Conservation (phyloP, 2,329 filamentous ascomycete species). For the Trichoderma hamatum region DNA sequence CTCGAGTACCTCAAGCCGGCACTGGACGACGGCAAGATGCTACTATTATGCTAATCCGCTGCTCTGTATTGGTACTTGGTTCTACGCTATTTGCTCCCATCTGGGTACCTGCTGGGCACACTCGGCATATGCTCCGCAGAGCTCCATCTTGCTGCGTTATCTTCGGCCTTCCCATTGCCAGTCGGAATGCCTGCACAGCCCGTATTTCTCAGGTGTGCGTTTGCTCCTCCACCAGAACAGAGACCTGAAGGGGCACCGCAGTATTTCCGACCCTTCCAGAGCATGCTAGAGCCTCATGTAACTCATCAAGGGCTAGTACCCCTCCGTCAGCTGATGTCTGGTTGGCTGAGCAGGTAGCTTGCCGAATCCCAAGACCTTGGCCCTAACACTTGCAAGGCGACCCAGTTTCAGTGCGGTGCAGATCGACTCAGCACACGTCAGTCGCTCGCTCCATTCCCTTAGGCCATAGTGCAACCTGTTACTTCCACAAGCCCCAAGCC, state of each 20-base stretch:
- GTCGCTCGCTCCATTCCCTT: conserved; percentile 28
- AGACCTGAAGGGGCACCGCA: conserved; percentile 2
- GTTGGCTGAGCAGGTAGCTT: conserved; percentile 12
- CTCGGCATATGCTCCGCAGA: conserved; percentile 11
- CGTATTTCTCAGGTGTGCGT: conserved; percentile 14
- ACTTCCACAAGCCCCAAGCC: conserved; percentile 38
- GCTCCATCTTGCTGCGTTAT: conserved; percentile 23
- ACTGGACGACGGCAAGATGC: background rate
- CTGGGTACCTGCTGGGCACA: background rate
- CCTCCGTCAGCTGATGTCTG: background rate
- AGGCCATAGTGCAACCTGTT: conserved; percentile 27
- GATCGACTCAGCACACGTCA: conserved; percentile 30
- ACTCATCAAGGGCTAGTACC: conserved; percentile 2
- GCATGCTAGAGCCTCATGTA: conserved; percentile 16
- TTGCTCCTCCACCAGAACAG: background rate
- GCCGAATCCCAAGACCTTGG: conserved; percentile 8
- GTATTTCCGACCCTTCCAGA: conserved; percentile 21
- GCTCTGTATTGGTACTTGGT: background rate
- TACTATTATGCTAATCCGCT: background rate
- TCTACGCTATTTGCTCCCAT: background rate
- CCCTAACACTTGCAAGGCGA: conserved; percentile 21
- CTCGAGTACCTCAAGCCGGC: background rate
- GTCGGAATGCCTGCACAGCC: conserved; percentile 4
- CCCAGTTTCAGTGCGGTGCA: conserved; percentile 20
- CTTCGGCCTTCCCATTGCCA: conserved; percentile 13